Evolutionary conservation across 768 basidiomycete species (phyloP).

Genomic region (Serendipita sp.): DNA sequence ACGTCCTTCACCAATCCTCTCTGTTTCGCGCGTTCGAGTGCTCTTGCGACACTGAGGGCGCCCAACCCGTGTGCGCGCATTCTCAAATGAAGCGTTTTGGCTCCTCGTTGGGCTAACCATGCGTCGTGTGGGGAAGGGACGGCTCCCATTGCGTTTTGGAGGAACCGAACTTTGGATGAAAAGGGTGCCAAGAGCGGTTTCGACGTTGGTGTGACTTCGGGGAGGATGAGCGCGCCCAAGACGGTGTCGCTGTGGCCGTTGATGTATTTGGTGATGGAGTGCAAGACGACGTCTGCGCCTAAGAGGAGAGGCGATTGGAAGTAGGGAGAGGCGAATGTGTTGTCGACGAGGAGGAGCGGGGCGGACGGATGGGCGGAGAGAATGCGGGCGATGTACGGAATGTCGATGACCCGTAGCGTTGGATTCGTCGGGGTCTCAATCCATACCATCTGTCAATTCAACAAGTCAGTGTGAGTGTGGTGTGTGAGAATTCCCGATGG

Average conservation of each 20-base stretch:
- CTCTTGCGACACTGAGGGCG: constrained; percentile 57
- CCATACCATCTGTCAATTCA: constrained; percentile 61
- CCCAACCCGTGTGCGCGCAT: constrained; percentile 78
- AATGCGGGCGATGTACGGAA: constrained; percentile 50
- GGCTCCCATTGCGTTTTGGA: constrained; percentile 80
- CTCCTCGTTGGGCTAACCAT: constrained; percentile 80
- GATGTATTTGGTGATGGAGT: constrained; percentile 79
- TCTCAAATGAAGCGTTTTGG: constrained; percentile 80
- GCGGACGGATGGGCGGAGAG: constrained; percentile 35
- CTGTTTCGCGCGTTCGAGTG: constrained; percentile 31
- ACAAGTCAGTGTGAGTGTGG: neutral
- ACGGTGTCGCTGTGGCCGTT: constrained; percentile 91
- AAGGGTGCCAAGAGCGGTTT: constrained; percentile 23
- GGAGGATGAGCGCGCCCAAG: constrained; percentile 67
- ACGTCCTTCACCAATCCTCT: constrained; percentile 50
- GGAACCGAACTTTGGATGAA: constrained; percentile 51
- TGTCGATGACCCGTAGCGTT: constrained; percentile 71
- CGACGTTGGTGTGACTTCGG: constrained; percentile 27
- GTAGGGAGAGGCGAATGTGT: constrained; percentile 87
- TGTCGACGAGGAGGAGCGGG: constrained; percentile 81
- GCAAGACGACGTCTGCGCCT: constrained; percentile 68
- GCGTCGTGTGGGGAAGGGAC: constrained; percentile 74
- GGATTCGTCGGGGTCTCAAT: constrained; percentile 94
- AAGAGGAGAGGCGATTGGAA: constrained; percentile 70
- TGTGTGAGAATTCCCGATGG: neutral